Evolutionary conservation across 2,329 filamentous ascomycete species (phyloP), one percentile per base, ranked within the genome.

Genomic region (Metarhizium anisopliae): DNA sequence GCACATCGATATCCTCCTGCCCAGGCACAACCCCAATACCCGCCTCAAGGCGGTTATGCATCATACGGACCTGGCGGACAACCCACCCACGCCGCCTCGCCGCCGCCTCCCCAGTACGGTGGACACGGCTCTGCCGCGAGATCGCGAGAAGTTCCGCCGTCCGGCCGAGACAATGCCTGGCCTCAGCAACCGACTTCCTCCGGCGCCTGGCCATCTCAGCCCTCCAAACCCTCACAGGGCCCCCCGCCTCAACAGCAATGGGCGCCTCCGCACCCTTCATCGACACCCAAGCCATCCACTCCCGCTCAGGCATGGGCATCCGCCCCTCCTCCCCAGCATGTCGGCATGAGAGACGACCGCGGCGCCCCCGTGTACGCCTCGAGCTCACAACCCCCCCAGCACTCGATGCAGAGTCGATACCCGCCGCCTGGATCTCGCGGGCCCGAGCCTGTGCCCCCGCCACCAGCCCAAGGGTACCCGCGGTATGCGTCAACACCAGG

Each of bases 61-160:
- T 65, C 70, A 8, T 78, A 75, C 52, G 72, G 70, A 6, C 65
- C 66, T 10, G 60, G 63, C 47, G 60, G 64, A 6, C 73, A 72
- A 42, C 63, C 70, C 36, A 62, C 68, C 3, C 75, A 75, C 60
- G 70, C 72, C 25, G 73, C 74, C n/a, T 78, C 79, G 6, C 76
- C 80, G n/a, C 74, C 77, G n/a, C 74, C 77, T 20, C 81, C 82
- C 7, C 32, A 35, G 60, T 84, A 83, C 56, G 70, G 74, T 0
- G 66, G 72, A 10, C 79, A 83, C 62, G 70, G 72, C n/a, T 62
- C 74, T 25, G 65, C 70, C 14, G 64, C 75, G 13, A 71, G 75
- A 32, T 67, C 72, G 11, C 74, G 77, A 20, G 78, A 81, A 50
- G 59, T 67, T 16, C 63, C 74, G 0, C 70, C 62, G 53, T 65